phyloP scores from a whole-genome alignment of 148 eudicot genomes.

The Rhododendron griersonianum region DNA sequence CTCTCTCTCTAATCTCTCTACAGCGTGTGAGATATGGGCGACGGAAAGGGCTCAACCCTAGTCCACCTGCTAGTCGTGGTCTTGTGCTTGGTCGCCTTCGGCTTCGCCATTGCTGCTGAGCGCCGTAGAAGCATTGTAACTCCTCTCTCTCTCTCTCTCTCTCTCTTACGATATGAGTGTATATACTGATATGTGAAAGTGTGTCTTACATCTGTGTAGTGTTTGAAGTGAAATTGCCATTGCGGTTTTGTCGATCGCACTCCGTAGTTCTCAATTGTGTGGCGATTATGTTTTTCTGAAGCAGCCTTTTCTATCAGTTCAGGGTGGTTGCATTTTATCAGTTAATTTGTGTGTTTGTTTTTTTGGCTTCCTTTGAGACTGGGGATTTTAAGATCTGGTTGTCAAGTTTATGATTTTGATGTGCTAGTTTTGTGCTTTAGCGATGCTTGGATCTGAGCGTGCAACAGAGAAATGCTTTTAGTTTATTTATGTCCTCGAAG shows the following conservation, averaged over 20 bases:
- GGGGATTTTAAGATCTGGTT: conserved; percentile 7
- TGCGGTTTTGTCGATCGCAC: conserved; percentile 3
- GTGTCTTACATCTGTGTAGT: background rate
- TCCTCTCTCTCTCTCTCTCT: background rate
- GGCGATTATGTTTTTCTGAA: background rate
- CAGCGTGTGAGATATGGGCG: background rate
- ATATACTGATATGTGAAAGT: background rate
- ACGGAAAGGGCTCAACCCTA: conserved; percentile 11
- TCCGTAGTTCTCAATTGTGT: background rate
- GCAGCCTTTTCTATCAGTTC: background rate
- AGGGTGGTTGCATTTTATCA: background rate
- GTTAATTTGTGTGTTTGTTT: background rate
- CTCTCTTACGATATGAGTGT: background rate
- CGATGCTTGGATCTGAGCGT: background rate
- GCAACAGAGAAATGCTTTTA: background rate
- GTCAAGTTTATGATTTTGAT: background rate
- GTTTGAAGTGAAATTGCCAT: background rate
- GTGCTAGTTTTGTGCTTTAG: background rate
- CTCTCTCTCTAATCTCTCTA: background rate
- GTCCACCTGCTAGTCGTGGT: background rate
- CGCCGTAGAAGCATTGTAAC: conserved; percentile 14
- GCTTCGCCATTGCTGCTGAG: conserved; percentile 11
- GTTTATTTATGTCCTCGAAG: background rate
- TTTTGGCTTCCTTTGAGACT: background rate
- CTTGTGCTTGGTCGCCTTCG: conserved; percentile 11